These are phyloP conservation scores for Trametes maxima DNA, from an alignment of 768 basidiomycete genomes.

Conservation along the genomic window DNA sequence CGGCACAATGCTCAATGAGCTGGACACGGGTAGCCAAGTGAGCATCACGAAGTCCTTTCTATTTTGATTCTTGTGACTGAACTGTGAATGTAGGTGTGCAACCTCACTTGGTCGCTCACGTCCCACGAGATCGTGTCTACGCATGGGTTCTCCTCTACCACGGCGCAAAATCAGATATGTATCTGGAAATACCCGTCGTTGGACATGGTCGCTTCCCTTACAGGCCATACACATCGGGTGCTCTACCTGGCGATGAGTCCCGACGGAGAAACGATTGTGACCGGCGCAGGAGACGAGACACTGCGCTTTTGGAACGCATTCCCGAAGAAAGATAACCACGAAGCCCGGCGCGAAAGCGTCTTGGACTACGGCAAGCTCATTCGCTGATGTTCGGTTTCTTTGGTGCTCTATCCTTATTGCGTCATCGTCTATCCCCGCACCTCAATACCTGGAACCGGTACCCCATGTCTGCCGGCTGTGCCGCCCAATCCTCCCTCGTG, in stretches of 20 bases:
- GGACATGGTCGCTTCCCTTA: constrained; percentile 92
- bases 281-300: constrained; percentile 97
- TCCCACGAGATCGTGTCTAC: constrained; percentile 98
- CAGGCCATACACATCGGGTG: constrained; percentile 94
- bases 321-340: constrained; percentile 62
- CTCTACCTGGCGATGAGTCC: constrained; percentile 97
- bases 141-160: constrained; percentile 92
- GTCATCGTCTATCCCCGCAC: background rate
- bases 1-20: constrained; percentile 81
- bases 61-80: background rate
- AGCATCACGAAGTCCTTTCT: constrained; percentile 21
- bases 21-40: constrained; percentile 97
- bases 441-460: constrained; percentile 11
- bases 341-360: constrained; percentile 40
- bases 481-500: background rate
- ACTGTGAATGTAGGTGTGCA: constrained; percentile 74
- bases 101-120: constrained; percentile 93
- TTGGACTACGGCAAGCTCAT: constrained; percentile 50
- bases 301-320: constrained; percentile 98
- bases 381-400: constrained; percentile 23
- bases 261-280: constrained; percentile 97
- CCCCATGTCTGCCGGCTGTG: background rate
- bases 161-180: constrained; percentile 94
- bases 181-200: constrained; percentile 94
- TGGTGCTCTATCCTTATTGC: background rate